phyloP scores from a whole-genome alignment of 176 grass and related monocot species.

The Musa beccarii region DNA sequence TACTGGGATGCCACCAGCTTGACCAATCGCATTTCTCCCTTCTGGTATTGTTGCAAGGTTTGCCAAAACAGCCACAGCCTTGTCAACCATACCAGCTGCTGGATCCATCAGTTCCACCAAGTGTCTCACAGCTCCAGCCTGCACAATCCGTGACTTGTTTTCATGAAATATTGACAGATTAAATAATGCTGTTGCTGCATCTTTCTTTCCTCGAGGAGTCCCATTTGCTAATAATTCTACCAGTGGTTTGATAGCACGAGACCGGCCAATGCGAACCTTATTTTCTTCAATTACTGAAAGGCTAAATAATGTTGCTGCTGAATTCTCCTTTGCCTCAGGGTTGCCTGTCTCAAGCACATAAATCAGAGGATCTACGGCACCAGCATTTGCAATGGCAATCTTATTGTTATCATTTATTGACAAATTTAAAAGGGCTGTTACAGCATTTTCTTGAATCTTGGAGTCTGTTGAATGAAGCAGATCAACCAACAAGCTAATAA shows the following conservation, averaged over 20 bases:
- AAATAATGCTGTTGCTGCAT: conserved; percentile 73
- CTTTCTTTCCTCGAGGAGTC: conserved; percentile 70
- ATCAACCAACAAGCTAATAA: conserved; percentile 47
- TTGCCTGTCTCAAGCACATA: conserved; percentile 58
- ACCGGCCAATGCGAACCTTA: conserved; percentile 63
- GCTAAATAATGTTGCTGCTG: conserved; percentile 76
- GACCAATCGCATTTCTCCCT: conserved; percentile 51
- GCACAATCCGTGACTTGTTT: conserved; percentile 63
- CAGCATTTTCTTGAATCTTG: conserved; percentile 58
- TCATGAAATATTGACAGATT: conserved; percentile 76
- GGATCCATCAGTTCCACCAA: conserved; percentile 90
- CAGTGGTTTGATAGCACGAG: conserved; percentile 56
- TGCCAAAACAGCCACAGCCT: conserved; percentile 73
- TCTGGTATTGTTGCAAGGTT: conserved; percentile 65
- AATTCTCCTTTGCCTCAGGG: conserved; percentile 73
- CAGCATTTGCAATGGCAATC: conserved; percentile 49
- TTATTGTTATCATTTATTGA: conserved; percentile 83
- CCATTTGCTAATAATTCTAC: conserved; percentile 60
- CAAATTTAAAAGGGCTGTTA: conserved; percentile 68
- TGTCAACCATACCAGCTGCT: conserved; percentile 75
- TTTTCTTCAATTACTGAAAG: conserved; percentile 72
- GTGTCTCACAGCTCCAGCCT: conserved; percentile 57
- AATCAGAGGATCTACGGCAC: conserved; percentile 63
- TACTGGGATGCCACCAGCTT: conserved; percentile 48
- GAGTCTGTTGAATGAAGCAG: conserved; percentile 62